phyloP scores from a whole-genome alignment of 305 asterid genomes.

The Fraxinus angustifolia region DNA sequence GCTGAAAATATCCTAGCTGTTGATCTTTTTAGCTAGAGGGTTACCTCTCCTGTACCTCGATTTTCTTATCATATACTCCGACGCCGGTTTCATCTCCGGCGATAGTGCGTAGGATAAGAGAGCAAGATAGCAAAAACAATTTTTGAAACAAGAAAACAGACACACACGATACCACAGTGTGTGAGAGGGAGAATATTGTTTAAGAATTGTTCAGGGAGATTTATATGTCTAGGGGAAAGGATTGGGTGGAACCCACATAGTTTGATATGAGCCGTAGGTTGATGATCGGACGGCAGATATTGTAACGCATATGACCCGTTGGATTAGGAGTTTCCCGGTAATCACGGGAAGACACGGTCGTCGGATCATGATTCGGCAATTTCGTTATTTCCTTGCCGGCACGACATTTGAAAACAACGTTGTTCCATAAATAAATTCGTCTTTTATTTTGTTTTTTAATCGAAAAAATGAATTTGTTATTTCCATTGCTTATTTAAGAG shows the following conservation, averaged over 20 bases:
- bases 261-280: slow-evolving; percentile 16
- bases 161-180: not conserved
- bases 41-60: slow-evolving; percentile 33
- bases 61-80: slow-evolving; percentile 24
- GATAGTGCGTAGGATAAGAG: not conserved
- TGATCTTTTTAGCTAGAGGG: slow-evolving; percentile 10
- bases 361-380: slow-evolving; percentile 23
- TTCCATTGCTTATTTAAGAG: not conserved
- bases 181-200: not conserved
- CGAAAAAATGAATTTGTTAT: not conserved
- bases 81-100: slow-evolving; percentile 34
- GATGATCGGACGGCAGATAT: not conserved
- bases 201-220: not conserved
- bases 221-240: not conserved
- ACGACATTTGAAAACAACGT: not conserved
- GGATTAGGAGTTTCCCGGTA: slow-evolving; percentile 21
- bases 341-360: slow-evolving; percentile 27
- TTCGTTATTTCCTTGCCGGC: not conserved
- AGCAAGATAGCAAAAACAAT: not conserved
- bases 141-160: not conserved
- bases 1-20: not conserved
- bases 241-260: slow-evolving; percentile 8
- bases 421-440: not conserved
- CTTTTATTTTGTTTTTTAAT: not conserved
- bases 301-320: slow-evolving; percentile 4